Base-by-base conservation (phyloP, 257 asterid genomes). In the Lycium ferocissimum region DNA sequence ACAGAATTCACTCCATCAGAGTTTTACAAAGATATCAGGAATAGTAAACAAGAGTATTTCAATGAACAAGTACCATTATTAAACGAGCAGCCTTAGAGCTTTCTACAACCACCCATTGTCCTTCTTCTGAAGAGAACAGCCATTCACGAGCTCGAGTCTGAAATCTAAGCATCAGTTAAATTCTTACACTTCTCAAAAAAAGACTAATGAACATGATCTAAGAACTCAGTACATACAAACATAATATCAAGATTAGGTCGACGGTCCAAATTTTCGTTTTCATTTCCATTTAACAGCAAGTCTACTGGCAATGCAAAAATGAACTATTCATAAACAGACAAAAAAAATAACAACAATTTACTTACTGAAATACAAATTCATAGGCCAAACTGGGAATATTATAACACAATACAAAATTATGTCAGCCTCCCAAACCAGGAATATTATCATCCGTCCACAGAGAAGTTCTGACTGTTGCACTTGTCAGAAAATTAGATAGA, bases 121-220 rank as follows among this genome's bases (percentile, higher is more conserved):
- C 99, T 93, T 94, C 96, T 89, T 91, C 96, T 80, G 98, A 90
- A 65, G 98, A 89, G 88, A 90, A 95, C 84, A 97, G 93, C 99
- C 99, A 97, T 86, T 94, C 98, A 84, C 86, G 91, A 88, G 91
- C 95, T 90, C 98, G 94, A 84, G 86, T 84, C 99, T 97, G 95
- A 92, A 92, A 94, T 85, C 84, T 85, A 69, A 89, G 85, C 49
- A 84, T 89, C 69, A 51, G 92, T 91, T 86, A 92, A 76, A 87
- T 84, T 86, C 83, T 86, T 73, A 85, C 61, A 57, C 67, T 9
- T 0, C 63, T 51, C 47, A 76, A 51, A 76, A 73, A 75, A 22
- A 6, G 62, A 75, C 43, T 3, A 71, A 75, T 75, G 45, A 75
- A 75, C 62, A 75, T 75, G 62, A 75, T 13, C 45, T 75, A 75